A percentile compares a stretch with the other conserved stretches of the same genome.
Conservation (phyloP, 1,284 basidiomycete genomes). For the Rhodotorula sp. region DNA sequence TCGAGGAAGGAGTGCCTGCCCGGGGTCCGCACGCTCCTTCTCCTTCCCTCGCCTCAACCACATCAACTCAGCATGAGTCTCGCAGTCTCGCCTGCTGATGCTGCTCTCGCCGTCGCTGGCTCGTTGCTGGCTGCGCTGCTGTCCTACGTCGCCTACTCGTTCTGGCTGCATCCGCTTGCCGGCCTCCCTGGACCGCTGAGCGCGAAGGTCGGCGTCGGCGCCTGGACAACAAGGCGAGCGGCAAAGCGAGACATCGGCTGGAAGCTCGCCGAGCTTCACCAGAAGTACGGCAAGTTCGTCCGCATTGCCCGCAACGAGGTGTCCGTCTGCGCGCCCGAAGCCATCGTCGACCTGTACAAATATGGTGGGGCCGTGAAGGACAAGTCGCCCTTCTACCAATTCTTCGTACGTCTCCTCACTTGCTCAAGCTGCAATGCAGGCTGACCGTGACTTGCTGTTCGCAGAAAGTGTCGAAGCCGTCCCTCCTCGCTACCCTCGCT, state of each 20-base stretch:
- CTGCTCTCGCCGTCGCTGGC: background rate
- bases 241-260: slow-evolving; percentile 9
- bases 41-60: too few species aligned
- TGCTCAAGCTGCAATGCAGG: too few species aligned
- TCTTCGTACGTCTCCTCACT: background rate
- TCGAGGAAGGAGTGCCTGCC: too few species aligned
- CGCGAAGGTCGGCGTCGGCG: background rate
- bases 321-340: background rate
- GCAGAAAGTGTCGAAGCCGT: slow-evolving; percentile 10
- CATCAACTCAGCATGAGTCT: too few species aligned
- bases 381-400: slow-evolving; percentile 11
- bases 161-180: slow-evolving; percentile 7
- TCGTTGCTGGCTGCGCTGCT: background rate
- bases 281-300: slow-evolving; percentile 2
- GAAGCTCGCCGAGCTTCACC: slow-evolving; percentile 4
- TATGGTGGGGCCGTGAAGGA: background rate
- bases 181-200: background rate
- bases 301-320: slow-evolving; percentile 6
- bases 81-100: background rate
- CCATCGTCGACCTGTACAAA: slow-evolving; percentile 5
- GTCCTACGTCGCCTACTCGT: slow-evolving; percentile 3
- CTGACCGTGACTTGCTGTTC: background rate
- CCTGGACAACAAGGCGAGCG: slow-evolving; percentile 2
- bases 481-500: slow-evolving; percentile 5
- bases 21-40: too few species aligned